A percentile compares a stretch with the other conserved stretches of the same genome.
Conservation (phyloP, 768 basidiomycete species). For the Lepiota subincarnata region DNA sequence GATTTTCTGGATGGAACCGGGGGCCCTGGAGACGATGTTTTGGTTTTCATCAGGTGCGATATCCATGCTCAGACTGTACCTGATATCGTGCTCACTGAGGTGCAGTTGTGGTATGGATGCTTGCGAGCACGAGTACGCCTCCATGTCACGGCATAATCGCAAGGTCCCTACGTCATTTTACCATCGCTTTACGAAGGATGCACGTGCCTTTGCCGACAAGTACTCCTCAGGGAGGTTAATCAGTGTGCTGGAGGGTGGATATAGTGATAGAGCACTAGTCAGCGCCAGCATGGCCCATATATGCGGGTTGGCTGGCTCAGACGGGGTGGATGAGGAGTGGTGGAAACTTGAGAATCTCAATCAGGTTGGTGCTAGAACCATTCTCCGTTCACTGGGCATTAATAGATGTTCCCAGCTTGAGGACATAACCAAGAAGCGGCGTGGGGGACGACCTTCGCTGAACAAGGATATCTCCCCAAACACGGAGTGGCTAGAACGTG, state of each 20-base stretch:
- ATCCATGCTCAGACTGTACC: background rate
- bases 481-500: constrained; percentile 58
- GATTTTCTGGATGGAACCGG: constrained; percentile 69
- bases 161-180: constrained; percentile 87
- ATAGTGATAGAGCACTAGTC: constrained; percentile 83
- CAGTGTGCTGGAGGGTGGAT: constrained; percentile 93
- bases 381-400: background rate
- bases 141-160: constrained; percentile 91
- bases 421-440: constrained; percentile 57
- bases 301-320: constrained; percentile 51
- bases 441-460: constrained; percentile 44
- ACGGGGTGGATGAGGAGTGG: constrained; percentile 49
- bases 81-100: background rate
- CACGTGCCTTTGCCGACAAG: constrained; percentile 55
- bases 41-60: constrained; percentile 84
- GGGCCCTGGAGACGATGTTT: constrained; percentile 59
- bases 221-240: constrained; percentile 70
- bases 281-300: constrained; percentile 85
- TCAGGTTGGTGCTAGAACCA: constrained; percentile 38
- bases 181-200: constrained; percentile 74
- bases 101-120: constrained; percentile 91
- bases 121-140: constrained; percentile 82
- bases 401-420: constrained; percentile 45
- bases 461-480: constrained; percentile 20
- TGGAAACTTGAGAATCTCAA: constrained; percentile 60